Evolutionary conservation across 129 eudicot species (phyloP), one percentile per base, ranked within the genome.

Genomic region (Centella asiatica): DNA sequence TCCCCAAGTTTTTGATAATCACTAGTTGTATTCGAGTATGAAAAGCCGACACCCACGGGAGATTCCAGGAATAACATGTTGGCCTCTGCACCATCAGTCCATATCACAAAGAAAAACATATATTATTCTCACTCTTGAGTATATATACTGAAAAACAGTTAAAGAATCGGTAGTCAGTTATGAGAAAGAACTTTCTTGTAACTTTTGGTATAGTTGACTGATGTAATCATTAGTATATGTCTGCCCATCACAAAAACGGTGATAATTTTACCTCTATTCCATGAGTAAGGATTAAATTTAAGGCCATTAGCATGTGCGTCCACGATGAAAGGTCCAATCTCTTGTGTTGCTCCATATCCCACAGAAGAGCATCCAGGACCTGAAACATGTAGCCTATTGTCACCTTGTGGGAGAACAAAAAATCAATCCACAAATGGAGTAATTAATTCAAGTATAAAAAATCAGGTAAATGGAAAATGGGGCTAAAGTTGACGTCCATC

Each of bases 291-390:
- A 77, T 86, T 86, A 36, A 79, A 74, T 69, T 69, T 80, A 60
- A 86, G 83, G 27, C 44, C 82, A 15, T 66, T 65, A 50, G 80
- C 77, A 52, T 80, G 77, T 66, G 73, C 69, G 56, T 84, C 87
- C 46, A 90, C 85, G 32, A 90, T 70, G 58, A 90, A 86, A 14
- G 97, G 97, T 45, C 95, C 97, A 67, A 90, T 86, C 64, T 90
- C 97, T 86, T 86, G 95, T 61, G 97, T 90, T 69, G 97, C 97
- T 76, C 97, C 97, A 60, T 90, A 90, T 72, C 97, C 97, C 71
- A 90, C 97, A 66, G 97, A 90, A 61, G 97, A 90, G 69, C 97
- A 90, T 56, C 97, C 97, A 0, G 97, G 97, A 65, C 97, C 97
- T 90, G 73, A 58, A 77, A 72, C 26, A 71, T 47, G 46, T 20